Percentiles rank a stretch among this genome's conserved stretches.
phyloP scores from a whole-genome alignment of 2,329 filamentous ascomycete species.

The Truncatella angustata region DNA sequence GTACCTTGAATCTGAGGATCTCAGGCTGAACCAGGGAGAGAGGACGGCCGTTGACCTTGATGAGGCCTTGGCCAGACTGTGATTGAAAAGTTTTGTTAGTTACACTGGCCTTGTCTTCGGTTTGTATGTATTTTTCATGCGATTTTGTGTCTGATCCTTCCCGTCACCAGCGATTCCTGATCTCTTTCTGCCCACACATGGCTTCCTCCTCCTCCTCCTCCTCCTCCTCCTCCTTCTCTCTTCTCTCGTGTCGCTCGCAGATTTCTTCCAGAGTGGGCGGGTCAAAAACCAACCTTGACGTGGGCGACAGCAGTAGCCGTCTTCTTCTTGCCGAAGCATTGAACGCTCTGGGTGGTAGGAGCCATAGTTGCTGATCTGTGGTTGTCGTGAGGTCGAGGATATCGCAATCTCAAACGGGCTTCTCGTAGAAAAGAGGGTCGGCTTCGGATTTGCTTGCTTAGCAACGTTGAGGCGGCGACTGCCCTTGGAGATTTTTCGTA shows the following conservation, averaged over 20 bases:
- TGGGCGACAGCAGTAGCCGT: conserved; percentile 86
- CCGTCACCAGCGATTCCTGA: no score
- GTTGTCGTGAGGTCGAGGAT: conserved; percentile 13
- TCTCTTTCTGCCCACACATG: no score
- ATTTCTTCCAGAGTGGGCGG: background rate
- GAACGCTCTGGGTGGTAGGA: conserved; percentile 74
- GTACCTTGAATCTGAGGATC: conserved; percentile 95
- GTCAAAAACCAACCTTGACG: conserved; percentile 69
- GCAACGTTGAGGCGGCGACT: conserved; percentile 14
- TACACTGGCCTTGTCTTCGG: background rate
- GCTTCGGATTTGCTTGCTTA: conserved; percentile 15
- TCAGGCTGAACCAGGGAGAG: conserved; percentile 92
- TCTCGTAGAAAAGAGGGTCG: conserved; percentile 8
- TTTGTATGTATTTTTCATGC: no score
- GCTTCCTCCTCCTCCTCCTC: no score
- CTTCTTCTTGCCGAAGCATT: conserved; percentile 99
- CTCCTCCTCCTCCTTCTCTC: background rate
- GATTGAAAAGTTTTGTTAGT: conserved; percentile 15
- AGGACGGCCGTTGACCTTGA: conserved; percentile 99
- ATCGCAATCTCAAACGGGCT: conserved; percentile 19
- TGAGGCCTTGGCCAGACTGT: conserved; percentile 60
- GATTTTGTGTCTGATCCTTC: no score
- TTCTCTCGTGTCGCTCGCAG: background rate
- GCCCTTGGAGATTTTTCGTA: conserved; percentile 18
- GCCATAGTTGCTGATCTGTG: conserved; percentile 62